These are phyloP conservation scores for Eucalyptus sp. DNA, from an alignment of 345 rosid species.

Conservation along the genomic window DNA sequence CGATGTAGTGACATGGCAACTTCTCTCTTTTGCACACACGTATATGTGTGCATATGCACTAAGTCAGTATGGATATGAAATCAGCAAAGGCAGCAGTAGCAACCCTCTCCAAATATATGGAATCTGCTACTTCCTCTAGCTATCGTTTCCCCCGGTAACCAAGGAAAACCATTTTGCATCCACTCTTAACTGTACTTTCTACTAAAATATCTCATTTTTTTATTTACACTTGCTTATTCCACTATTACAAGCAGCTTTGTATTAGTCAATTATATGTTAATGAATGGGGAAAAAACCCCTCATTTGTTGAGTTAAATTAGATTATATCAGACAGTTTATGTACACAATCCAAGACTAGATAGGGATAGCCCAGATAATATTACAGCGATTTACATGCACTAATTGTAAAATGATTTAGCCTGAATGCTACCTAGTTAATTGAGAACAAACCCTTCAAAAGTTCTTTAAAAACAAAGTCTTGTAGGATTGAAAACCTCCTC, in stretches of 20 bases:
- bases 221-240: background rate
- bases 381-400: background rate
- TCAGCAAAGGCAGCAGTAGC: background rate
- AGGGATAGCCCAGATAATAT: background rate
- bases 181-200: background rate
- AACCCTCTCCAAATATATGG: background rate
- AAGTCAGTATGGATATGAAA: background rate
- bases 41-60: background rate
- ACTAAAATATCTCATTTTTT: background rate
- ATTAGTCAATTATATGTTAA: background rate
- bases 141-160: background rate
- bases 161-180: background rate
- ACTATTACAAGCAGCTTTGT: background rate
- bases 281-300: background rate
- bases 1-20: background rate
- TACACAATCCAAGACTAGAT: background rate
- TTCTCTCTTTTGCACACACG: background rate
- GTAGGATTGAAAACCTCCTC: background rate
- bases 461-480: background rate
- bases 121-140: background rate
- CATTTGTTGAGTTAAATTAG: background rate
- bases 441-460: background rate
- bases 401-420: background rate
- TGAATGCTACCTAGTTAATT: background rate
- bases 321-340: background rate